Evolutionary conservation across 2,329 filamentous ascomycete genomes (phyloP).

Genomic region (Aphanocladium album): DNA sequence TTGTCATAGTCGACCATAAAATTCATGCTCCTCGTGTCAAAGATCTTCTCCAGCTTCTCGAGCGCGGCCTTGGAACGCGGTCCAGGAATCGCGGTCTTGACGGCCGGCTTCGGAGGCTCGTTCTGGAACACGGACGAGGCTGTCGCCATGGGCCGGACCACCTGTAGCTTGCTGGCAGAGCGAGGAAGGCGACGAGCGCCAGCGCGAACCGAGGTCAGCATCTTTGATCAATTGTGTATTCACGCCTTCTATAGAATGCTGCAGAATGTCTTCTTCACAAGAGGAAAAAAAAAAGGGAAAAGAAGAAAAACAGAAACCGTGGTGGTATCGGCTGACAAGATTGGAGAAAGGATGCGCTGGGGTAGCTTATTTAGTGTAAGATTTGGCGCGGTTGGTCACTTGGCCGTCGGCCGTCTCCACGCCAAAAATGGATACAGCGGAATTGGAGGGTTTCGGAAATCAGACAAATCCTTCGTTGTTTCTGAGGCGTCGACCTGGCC

Average conservation of each 20-base stretch:
- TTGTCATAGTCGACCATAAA: conserved; percentile 72
- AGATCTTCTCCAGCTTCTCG: conserved; percentile 68
- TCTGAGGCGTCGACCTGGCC: too few relatives aligned
- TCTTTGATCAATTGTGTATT: background rate
- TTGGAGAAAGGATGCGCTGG: background rate
- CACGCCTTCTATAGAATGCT: background rate
- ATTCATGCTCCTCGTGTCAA: conserved; percentile 82
- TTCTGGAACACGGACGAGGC: conserved; percentile 37
- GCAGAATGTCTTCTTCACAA: background rate
- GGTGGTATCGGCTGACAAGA: background rate
- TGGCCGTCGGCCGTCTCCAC: conserved; percentile 8
- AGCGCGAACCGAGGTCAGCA: conserved; percentile 9
- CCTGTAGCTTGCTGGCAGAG: background rate
- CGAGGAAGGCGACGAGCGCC: conserved; percentile 5
- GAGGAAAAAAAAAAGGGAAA: background rate
- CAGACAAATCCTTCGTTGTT: background rate
- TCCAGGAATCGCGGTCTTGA: conserved; percentile 65
- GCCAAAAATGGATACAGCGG: background rate
- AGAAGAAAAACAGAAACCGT: background rate
- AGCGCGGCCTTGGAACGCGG: conserved; percentile 67
- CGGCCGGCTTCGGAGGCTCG: conserved; percentile 47
- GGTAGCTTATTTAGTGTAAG: conserved; percentile 6
- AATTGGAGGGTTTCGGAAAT: conserved; percentile 2
- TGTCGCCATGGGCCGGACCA: conserved; percentile 1
- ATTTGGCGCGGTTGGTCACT: background rate